Percentiles rank a stretch among this genome's conserved stretches.
Evolutionary conservation across 305 asterid species (phyloP).

Genomic region (Solanum hybrid): DNA sequence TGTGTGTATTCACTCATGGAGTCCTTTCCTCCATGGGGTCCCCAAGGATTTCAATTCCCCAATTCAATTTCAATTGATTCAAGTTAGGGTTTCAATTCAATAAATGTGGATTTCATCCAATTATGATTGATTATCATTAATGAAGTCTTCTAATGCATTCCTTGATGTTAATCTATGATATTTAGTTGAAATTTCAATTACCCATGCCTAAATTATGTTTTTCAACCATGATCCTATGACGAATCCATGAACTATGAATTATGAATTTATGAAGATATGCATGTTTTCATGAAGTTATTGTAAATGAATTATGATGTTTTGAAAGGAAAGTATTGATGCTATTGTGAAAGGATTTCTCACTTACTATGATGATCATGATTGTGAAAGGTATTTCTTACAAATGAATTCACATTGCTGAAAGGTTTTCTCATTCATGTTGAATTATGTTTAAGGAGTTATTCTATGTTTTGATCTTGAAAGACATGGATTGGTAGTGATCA

Average conservation of each 20-base stretch:
- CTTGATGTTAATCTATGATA: background rate
- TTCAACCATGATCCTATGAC: background rate
- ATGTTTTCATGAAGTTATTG: background rate
- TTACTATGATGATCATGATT: background rate
- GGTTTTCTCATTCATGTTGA: background rate
- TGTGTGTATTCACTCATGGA: background rate
- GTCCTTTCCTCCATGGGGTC: background rate
- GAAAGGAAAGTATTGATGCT: background rate
- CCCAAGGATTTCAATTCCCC: background rate
- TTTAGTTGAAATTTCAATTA: background rate
- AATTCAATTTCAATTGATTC: background rate
- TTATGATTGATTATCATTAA: background rate
- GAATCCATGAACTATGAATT: background rate
- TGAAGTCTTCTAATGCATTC: background rate
- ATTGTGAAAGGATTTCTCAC: background rate
- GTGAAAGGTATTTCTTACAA: background rate
- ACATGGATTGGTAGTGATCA: background rate
- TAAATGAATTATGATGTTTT: background rate
- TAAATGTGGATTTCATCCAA: background rate
- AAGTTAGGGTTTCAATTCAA: background rate
- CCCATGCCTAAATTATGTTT: background rate
- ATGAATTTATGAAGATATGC: background rate
- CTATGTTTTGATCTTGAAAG: background rate
- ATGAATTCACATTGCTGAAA: background rate
- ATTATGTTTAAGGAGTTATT: background rate